Percentiles rank a stretch among this genome's conserved stretches.
Conservation (phyloP, 805 yeast genomes). For the Barnettozyma sp. region DNA sequence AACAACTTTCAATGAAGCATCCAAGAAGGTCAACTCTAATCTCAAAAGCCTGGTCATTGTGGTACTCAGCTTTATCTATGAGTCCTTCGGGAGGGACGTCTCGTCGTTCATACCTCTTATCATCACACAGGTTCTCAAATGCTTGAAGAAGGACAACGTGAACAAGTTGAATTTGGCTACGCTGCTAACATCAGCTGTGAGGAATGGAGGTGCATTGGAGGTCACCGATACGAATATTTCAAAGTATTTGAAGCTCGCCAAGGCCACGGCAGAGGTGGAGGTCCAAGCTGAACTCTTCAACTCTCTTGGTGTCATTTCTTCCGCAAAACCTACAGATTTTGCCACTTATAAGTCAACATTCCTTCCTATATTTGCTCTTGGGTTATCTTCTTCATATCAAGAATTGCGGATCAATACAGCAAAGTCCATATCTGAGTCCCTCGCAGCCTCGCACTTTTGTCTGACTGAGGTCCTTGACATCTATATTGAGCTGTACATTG, state of each 20-base stretch:
- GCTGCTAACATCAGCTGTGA: constrained; percentile 16
- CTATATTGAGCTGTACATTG: constrained; percentile 21
- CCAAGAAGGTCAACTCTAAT: constrained; percentile 20
- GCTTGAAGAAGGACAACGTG: constrained; percentile 27
- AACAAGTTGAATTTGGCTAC: constrained; percentile 19
- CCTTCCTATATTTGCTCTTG: constrained; percentile 15
- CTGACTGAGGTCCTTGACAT: constrained; percentile 18
- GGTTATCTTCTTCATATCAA: constrained; percentile 9
- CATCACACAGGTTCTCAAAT: constrained; percentile 25
- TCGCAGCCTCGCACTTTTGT: constrained; percentile 18
- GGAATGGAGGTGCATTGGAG: constrained; percentile 21
- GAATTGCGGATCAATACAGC: constrained; percentile 26
- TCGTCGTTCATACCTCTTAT: constrained; percentile 30
- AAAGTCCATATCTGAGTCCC: constrained; percentile 29
- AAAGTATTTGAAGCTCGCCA: constrained; percentile 20
- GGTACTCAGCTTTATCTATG: constrained; percentile 26
- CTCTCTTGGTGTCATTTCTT: constrained; percentile 18
- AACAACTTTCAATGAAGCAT: constrained; percentile 20
- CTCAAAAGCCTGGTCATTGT: constrained; percentile 27
- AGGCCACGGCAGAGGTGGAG: constrained; percentile 12
- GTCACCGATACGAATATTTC: constrained; percentile 13
- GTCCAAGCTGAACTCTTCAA: constrained; percentile 13
- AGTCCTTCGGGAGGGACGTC: constrained; percentile 28
- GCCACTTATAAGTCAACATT: constrained; percentile 20
- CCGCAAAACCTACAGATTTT: constrained; percentile 27